A percentile compares a stretch with the other conserved stretches of the same genome.
phyloP scores from a whole-genome alignment of 1,139 yeast genomes.

The Diutina rugosa region DNA sequence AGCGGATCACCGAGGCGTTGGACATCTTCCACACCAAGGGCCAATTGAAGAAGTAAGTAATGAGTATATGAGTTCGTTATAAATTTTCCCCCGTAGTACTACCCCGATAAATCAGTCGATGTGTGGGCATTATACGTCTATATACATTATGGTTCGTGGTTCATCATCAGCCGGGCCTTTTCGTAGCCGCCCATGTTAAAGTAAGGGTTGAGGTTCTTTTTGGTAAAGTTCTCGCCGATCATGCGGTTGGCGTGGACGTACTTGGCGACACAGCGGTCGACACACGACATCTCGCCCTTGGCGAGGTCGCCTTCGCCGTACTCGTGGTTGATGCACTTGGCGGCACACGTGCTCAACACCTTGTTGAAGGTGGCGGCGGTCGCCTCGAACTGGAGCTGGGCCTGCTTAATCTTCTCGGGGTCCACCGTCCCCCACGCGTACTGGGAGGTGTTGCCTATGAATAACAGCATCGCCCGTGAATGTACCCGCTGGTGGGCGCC shows the following conservation, averaged over 20 bases:
- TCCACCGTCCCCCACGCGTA: constrained; percentile 36
- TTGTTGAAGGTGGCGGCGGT: constrained; percentile 54
- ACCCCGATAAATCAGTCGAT: neutral
- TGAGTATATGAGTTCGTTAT: neutral
- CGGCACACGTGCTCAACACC: constrained; percentile 42
- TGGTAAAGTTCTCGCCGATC: constrained; percentile 38
- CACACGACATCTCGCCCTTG: constrained; percentile 65
- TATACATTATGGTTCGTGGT: neutral
- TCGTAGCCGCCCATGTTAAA: neutral
- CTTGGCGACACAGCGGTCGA: constrained; percentile 70
- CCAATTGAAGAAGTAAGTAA: constrained; percentile 29
- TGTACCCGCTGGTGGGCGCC: constrained; percentile 1
- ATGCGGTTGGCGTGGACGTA: constrained; percentile 51
- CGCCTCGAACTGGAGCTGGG: constrained; percentile 67
- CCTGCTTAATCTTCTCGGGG: constrained; percentile 54
- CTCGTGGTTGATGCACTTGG: constrained; percentile 59
- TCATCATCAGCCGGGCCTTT: constrained; percentile 1
- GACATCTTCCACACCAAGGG: constrained; percentile 71
- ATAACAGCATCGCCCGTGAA: constrained; percentile 41
- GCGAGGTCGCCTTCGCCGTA: constrained; percentile 73
- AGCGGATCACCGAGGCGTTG: constrained; percentile 76
- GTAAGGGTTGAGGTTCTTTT: constrained; percentile 4
- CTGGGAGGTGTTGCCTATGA: constrained; percentile 36
- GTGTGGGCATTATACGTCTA: neutral
- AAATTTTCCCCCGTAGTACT: too few relatives aligned